These are phyloP conservation scores for Dendrocalamus sinicus DNA, from an alignment of 176 grass and related monocot genomes.

Conservation along the genomic window DNA sequence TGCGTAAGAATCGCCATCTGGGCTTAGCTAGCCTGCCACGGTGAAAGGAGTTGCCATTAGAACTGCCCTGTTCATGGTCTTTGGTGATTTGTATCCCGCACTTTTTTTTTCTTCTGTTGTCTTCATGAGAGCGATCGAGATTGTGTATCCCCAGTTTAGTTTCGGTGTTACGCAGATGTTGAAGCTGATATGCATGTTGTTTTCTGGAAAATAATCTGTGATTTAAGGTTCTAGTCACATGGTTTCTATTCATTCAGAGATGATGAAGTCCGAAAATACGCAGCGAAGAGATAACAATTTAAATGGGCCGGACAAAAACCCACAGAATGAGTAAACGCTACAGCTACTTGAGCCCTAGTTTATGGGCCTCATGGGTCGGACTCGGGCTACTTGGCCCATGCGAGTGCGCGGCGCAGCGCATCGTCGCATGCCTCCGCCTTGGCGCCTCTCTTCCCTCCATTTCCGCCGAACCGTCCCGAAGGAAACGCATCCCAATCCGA, in stretches of 20 bases:
- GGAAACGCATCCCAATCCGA: background rate
- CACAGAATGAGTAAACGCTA: no score
- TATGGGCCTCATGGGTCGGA: no score
- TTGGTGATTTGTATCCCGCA: background rate
- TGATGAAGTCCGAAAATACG: background rate
- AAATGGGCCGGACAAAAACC: no score
- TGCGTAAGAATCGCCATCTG: conserved; percentile 26
- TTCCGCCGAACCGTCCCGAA: background rate
- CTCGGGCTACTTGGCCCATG: no score
- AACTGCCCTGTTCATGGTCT: conserved; percentile 14
- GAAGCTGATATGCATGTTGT: background rate
- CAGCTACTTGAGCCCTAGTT: no score
- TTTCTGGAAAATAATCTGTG: background rate
- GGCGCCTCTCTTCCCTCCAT: no score
- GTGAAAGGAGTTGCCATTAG: background rate
- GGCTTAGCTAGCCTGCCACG: conserved; percentile 25
- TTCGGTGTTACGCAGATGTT: background rate
- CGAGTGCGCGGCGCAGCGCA: no score
- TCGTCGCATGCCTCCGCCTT: no score
- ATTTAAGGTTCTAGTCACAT: background rate
- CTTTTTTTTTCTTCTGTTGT: background rate
- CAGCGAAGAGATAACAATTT: no score
- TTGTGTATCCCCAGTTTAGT: background rate
- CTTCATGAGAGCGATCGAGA: conserved; percentile 23
- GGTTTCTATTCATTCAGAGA: background rate